Conservation (phyloP, 164 flowering plant species). For the Macadamia tetraphylla region DNA sequence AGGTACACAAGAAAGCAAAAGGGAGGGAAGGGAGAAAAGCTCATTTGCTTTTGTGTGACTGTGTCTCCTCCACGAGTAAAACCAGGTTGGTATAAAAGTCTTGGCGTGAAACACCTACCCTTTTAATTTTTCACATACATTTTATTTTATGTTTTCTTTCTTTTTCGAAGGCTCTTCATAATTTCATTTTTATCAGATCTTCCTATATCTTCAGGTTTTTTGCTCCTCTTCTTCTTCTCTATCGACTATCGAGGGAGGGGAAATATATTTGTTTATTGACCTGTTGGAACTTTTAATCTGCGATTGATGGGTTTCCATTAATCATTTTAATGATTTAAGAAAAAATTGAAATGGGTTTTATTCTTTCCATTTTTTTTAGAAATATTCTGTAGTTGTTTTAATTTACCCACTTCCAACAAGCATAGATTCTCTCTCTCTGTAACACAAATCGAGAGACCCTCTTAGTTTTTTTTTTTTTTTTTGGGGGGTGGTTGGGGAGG, state of each 20-base stretch:
- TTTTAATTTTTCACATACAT: background rate
- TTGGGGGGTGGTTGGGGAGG: too few species aligned
- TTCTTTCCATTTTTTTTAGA: slow-evolving; percentile 37
- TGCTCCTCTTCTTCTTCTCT: slow-evolving; percentile 1
- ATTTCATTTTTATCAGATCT: background rate
- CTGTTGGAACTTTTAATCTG: slow-evolving; percentile 13
- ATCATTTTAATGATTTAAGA: slow-evolving; percentile 26
- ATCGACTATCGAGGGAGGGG: background rate
- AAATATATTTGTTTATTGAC: background rate
- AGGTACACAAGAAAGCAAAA: slow-evolving; percentile 7
- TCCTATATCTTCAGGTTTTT: background rate
- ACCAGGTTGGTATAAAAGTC: slow-evolving; percentile 21
- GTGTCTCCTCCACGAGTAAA: slow-evolving; percentile 15
- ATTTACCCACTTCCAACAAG: slow-evolving; percentile 33
- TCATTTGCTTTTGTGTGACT: slow-evolving; percentile 21
- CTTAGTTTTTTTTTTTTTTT: slow-evolving; percentile 6
- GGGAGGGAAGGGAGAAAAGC: slow-evolving; percentile 17
- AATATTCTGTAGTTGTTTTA: slow-evolving; percentile 50
- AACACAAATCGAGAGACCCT: slow-evolving; percentile 31
- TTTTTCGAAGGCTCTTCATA: background rate
- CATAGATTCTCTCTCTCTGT: slow-evolving; percentile 43
- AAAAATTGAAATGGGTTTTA: slow-evolving; percentile 28
- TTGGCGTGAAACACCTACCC: slow-evolving; percentile 6
- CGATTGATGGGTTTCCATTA: slow-evolving; percentile 36
- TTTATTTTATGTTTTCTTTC: background rate